Evolutionary conservation across 805 yeast species (phyloP), one percentile per base, ranked within the genome.

Genomic region (Metschnikowia drakensbergensis): DNA sequence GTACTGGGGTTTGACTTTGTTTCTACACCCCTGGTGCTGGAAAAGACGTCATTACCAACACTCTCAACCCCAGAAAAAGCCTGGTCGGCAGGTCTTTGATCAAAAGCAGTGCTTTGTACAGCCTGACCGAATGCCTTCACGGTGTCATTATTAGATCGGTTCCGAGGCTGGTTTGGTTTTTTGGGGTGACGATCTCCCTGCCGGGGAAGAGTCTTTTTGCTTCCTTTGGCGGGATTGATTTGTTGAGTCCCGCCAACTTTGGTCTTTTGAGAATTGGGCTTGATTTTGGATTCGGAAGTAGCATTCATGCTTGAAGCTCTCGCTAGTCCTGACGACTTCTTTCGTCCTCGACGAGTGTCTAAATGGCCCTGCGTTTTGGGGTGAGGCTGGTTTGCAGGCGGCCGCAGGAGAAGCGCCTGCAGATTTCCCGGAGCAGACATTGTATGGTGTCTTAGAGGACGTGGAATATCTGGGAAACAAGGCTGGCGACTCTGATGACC

Each of bases 291-390:
- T 23, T 40, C 43, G 3, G 43, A 40, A 0, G 30, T 31, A n/a
- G 43, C 36, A 13, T 25, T 31, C n/a, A 7, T 31, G 11, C 25
- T 31, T 9, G 36, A 35, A 9, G 43, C 28, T 40, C 36, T 40
- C 35, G 43, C 36, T 32, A 40, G 29, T 11, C 29, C 29, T n/a
- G 36, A 25, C 36, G 43, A 11, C 45, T 42, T 42, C 37, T 42
- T 42, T 9, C 45, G 45, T n/a, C 37, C 37, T 26, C 45, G 45
- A 4, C 45, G 45, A 34, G 38, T 8, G 26, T 42, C 45, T 25
- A 11, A 17, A 10, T 30, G 33, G 11, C 38, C 45, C 45, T 13
- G 45, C 13, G 27, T 27, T 34, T 34, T 42, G 6, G 38, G 26
- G 17, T 22, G 45, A 4, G 32, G 45, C 6, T 10, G 37, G 17